Conservation (phyloP, 2,329 filamentous ascomycete genomes). For the Eutypella sp. region DNA sequence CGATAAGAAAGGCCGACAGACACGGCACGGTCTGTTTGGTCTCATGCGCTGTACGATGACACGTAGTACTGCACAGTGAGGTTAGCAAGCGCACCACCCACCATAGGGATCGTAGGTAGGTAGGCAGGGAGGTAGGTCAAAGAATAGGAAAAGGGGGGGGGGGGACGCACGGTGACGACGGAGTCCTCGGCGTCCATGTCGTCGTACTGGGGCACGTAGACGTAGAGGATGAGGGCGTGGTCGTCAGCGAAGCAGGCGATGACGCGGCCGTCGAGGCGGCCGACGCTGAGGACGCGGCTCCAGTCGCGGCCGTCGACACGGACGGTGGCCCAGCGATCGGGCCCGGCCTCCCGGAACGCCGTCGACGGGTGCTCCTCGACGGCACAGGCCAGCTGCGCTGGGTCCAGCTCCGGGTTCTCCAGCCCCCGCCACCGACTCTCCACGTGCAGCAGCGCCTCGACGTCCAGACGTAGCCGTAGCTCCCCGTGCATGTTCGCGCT, state of each 20-base stretch:
- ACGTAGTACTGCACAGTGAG: too few species aligned
- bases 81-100: too few species aligned
- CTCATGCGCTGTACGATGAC: too few species aligned
- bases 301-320: constrained; percentile 91
- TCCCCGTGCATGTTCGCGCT: constrained; percentile 93
- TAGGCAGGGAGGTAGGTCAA: neutral
- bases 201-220: constrained; percentile 70
- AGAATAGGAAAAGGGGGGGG: neutral
- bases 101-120: too few species aligned
- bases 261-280: constrained; percentile 80
- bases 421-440: constrained; percentile 81
- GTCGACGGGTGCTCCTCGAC: constrained; percentile 79
- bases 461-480: constrained; percentile 71
- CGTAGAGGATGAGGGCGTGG: constrained; percentile 76
- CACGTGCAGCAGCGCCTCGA: constrained; percentile 80
- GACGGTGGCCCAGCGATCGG: constrained; percentile 82
- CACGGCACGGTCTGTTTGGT: too few species aligned
- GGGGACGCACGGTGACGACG: constrained; percentile 63
- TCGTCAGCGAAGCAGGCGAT: constrained; percentile 87
- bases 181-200: constrained; percentile 62
- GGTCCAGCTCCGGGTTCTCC: constrained; percentile 82
- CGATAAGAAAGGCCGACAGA: too few species aligned
- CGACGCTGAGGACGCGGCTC: constrained; percentile 90
- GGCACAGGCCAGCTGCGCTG: constrained; percentile 64
- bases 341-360: constrained; percentile 68